Evolutionary conservation across 2,329 filamentous ascomycete genomes (phyloP).

Genomic region (Nothophaeocryptopus gaeumannii): DNA sequence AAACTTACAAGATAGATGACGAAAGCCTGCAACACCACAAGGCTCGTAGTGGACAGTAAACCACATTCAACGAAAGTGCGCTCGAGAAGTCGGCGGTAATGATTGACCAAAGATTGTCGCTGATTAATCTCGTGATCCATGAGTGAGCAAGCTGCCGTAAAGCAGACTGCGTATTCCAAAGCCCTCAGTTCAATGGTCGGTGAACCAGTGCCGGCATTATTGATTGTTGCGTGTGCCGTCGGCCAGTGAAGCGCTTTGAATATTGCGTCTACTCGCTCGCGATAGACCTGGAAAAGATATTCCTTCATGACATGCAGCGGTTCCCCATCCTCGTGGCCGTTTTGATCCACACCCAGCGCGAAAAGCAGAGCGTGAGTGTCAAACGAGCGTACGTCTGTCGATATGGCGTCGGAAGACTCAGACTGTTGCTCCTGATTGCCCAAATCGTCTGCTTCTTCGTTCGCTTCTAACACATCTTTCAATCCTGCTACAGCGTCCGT

Average conservation of each 20-base stretch:
- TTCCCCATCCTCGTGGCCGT: neutral
- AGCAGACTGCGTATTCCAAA: constrained; percentile 11
- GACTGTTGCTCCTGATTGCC: neutral
- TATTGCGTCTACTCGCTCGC: constrained; percentile 9
- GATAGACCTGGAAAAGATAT: constrained; percentile 2
- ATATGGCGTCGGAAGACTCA: neutral
- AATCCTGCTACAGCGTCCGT: constrained; percentile 8
- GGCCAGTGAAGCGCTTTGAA: constrained; percentile 17
- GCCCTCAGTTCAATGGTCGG: neutral
- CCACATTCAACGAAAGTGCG: neutral
- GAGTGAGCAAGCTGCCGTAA: constrained; percentile 8
- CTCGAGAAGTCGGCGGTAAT: constrained; percentile 1
- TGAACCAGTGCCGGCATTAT: neutral
- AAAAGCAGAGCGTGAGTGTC: constrained; percentile 1
- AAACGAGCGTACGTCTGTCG: neutral
- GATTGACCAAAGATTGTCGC: neutral
- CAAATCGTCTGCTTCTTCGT: neutral
- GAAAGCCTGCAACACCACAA: constrained; percentile 7
- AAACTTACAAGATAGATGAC: constrained; percentile 9
- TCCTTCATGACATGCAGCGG: neutral
- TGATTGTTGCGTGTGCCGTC: neutral
- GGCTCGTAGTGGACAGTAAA: constrained; percentile 1
- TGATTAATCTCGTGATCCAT: constrained; percentile 8
- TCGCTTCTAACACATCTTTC: constrained; percentile 7
- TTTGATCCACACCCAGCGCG: neutral